phyloP scores from a whole-genome alignment of 108 stramenopile species.

The Aurantiochytrium sp. region DNA sequence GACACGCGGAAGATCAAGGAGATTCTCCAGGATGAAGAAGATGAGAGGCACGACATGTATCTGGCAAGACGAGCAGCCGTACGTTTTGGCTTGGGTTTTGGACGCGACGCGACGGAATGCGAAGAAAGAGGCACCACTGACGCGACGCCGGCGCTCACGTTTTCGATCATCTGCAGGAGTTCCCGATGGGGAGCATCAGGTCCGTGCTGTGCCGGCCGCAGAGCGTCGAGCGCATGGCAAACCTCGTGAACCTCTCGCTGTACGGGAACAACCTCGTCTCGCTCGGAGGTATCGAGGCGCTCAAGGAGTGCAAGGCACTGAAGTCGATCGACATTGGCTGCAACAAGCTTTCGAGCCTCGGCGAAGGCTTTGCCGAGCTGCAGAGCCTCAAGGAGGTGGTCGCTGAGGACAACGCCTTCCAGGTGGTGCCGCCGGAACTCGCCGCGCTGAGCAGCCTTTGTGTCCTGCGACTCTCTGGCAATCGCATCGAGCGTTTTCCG shows the following conservation, averaged over 20 bases:
- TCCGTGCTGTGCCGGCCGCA: not conserved
- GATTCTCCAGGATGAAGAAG: not conserved
- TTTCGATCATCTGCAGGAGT: too few relatives aligned
- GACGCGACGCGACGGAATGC: not conserved
- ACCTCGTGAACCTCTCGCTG: not conserved
- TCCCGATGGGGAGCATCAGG: not conserved
- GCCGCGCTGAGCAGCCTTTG: not conserved
- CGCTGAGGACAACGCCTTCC: not conserved
- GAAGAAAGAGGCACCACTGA: too few relatives aligned
- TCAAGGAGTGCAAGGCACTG: not conserved
- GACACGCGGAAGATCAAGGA: slow-evolving; percentile 26
- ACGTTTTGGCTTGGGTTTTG: not conserved
- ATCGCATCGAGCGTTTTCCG: not conserved
- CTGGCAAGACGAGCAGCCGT: not conserved
- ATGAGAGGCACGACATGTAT: not conserved
- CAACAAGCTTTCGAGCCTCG: not conserved
- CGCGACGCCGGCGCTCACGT: too few relatives aligned
- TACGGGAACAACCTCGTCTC: slow-evolving; percentile 14
- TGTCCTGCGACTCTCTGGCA: not conserved
- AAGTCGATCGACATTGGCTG: not conserved
- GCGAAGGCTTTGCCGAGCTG: not conserved
- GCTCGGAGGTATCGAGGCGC: not conserved
- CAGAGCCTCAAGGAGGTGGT: not conserved
- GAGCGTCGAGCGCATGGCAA: not conserved
- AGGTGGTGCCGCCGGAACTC: not conserved